Base-by-base conservation (phyloP, 225 moss, liverwort and hornwort species). In the Polytrichum commune region DNA sequence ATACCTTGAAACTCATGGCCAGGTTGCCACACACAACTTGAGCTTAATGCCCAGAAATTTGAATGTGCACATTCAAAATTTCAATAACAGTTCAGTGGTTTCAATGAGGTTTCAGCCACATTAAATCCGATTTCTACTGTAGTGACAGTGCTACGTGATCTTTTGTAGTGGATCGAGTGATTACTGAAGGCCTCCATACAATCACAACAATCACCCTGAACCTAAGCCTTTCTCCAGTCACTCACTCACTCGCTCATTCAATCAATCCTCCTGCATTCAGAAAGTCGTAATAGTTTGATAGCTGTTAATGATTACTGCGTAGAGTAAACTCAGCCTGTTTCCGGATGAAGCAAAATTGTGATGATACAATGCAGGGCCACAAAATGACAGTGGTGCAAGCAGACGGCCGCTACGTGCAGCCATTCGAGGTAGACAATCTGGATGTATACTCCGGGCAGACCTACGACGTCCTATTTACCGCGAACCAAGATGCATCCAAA, bases 401-500 rank as follows among this genome's bases (percentile, higher is more conserved):
- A 18, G 80, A 80, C 20, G 76, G 57, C 5, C 72, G 55, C 1
- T 75, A 80, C 19, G 72, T 76, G 33, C 7, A 76, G 29, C 80
- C 80, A 62, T 70, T 80, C n/a, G 61, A 30, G 22, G 67, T 76
- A 19, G 35, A 68, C 18, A 80, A 80, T 65, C 67, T 76, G 19
- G 72, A 87, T 60, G 19, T 81, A 18, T 85, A 80, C 62, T 85
- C 85, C 0, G 88, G 88, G 10, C 79, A 88, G 26, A 68, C 85
- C 0, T 85, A 64, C 60, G 82, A 71, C 8, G 75, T 83, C 2
- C 68, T 83, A 10, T 72, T 83, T 63, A 83, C 75, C 0, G 78
- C 82, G 3, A 79, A 79, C 55, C 72, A 73, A 28, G 74, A 82
- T 19, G 38, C 82, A 38, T 66, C 72, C 5, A 55, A 60, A 7